Conservation (phyloP, 2,329 filamentous ascomycete genomes). For the Ophiostoma triangulosporum region DNA sequence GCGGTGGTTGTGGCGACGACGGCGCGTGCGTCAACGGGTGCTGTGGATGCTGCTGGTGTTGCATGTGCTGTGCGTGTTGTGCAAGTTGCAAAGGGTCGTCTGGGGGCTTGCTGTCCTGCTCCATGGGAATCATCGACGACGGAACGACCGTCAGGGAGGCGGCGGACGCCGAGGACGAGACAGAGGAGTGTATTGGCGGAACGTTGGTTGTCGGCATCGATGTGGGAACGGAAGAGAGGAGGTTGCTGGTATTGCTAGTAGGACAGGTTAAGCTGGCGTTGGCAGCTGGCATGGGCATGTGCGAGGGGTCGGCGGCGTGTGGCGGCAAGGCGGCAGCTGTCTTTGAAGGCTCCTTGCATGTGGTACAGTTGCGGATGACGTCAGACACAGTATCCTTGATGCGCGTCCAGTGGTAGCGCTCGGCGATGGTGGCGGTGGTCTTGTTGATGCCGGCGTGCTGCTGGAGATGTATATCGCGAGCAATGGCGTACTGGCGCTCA, state of each 20-base stretch:
- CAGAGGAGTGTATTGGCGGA: slow-evolving; percentile 2
- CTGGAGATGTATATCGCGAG: slow-evolving; percentile 57
- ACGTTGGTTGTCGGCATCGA: slow-evolving; percentile 4
- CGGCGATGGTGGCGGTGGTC: slow-evolving; percentile 85
- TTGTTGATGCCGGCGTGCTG: slow-evolving; percentile 95
- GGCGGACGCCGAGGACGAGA: neutral
- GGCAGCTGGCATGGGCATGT: neutral
- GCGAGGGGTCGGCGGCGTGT: neutral
- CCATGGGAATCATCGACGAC: slow-evolving; percentile 8
- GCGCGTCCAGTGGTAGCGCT: slow-evolving; percentile 91
- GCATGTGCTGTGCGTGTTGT: neutral
- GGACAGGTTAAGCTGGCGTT: neutral
- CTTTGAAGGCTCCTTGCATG: slow-evolving; percentile 74
- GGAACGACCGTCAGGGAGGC: neutral
- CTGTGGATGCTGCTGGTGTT: neutral
- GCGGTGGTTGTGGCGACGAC: slow-evolving; percentile 28
- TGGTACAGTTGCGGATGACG: slow-evolving; percentile 79
- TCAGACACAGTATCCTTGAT: slow-evolving; percentile 96
- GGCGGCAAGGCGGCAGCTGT: neutral
- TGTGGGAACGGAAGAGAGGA: slow-evolving; percentile 1
- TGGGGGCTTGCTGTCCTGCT: slow-evolving; percentile 10
- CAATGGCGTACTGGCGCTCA: slow-evolving; percentile 80
- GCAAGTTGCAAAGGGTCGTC: slow-evolving; percentile 1
- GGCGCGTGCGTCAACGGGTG: slow-evolving; percentile 15
- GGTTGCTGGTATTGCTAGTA: neutral